Base-by-base conservation (phyloP, 306 rosid species). In the Morella rubra region DNA sequence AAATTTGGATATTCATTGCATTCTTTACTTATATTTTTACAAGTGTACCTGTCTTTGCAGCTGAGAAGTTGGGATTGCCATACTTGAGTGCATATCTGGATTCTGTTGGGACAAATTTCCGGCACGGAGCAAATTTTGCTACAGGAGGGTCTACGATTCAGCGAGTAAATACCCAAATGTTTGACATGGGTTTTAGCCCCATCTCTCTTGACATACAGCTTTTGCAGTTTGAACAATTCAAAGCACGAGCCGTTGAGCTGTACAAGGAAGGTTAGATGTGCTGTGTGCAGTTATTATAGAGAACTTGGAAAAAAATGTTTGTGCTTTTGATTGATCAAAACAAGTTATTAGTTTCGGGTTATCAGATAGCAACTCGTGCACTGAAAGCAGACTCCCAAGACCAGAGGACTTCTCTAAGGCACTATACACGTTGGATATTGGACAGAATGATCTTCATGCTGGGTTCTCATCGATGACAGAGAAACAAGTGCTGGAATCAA, bases 171-270 rank as follows among this genome's bases (percentile, higher is more conserved):
- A 15, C 40, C 19, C 53, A 53, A 62, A 45, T 73, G 4, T 72
- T 51, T 27, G 73, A 27, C 52, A 77, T 77, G 47, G 82, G 82
- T 52, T 79, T 79, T 37, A 79, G 82, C 44, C 82, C 82, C 41
- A 65, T 79, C 56, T 72, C 82, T 27, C 52, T 79, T 58, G 73
- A 54, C 46, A 52, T 72, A 64, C 82, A 79, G 73, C 74, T 79
- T 73, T 64, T 50, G 77, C 82, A 79, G 77, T 79, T 79, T 58
- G 70, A 79, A 66, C 82, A 79, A 65, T 73, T 79, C 78, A 79
- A 66, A 45, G 82, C 73, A 0, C 82, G 82, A 15, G 52, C 69
- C 4, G n/a, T 40, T 11, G 77, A 72, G 82, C 73, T 79, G n/a
- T 72, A 64, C 73, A 44, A 44, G 50, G 74, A 72, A 79, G 78